Evolutionary conservation across 805 yeast species (phyloP).

Genomic region (Wickerhamiella azyma): DNA sequence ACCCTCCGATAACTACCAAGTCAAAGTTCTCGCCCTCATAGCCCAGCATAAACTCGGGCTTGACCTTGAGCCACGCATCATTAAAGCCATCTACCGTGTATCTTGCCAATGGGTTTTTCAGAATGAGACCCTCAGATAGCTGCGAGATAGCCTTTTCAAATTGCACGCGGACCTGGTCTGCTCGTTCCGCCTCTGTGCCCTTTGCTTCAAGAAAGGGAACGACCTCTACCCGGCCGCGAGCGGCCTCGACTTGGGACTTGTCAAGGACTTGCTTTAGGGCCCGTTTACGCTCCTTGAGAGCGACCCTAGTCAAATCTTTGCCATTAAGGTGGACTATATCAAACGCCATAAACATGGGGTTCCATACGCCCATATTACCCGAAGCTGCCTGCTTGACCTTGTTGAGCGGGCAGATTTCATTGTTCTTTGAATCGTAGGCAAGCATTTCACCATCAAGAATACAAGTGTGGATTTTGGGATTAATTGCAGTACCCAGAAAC

Average conservation of each 20-base stretch:
- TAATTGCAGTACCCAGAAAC: constrained; percentile 30
- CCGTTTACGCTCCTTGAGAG: constrained; percentile 43
- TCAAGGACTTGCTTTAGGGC: constrained; percentile 35
- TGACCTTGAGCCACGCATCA: constrained; percentile 72
- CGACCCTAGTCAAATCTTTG: constrained; percentile 37
- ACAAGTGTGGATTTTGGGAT: constrained; percentile 23
- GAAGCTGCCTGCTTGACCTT: constrained; percentile 58
- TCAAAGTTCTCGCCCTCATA: constrained; percentile 83
- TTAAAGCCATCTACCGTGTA: constrained; percentile 51
- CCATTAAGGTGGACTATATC: constrained; percentile 67
- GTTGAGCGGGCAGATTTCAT: constrained; percentile 61
- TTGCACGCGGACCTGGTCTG: constrained; percentile 38
- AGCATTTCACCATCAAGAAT: constrained; percentile 90
- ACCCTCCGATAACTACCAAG: constrained; percentile 63
- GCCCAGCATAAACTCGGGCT: constrained; percentile 70
- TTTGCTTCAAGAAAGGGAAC: constrained; percentile 29
- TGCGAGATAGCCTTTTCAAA: constrained; percentile 44
- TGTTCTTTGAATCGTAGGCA: constrained; percentile 50
- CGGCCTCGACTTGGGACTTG: constrained; percentile 20
- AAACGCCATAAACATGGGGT: constrained; percentile 37
- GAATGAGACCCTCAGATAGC: constrained; percentile 67
- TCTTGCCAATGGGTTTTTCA: constrained; percentile 46
- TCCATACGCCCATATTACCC: constrained; percentile 23
- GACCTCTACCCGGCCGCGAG: constrained; percentile 15
- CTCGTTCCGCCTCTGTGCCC: constrained; percentile 24